Evolutionary conservation across 2,329 filamentous ascomycete genomes (phyloP), one percentile per base, ranked within the genome.

Genomic region (Pyrenophora teres): DNA sequence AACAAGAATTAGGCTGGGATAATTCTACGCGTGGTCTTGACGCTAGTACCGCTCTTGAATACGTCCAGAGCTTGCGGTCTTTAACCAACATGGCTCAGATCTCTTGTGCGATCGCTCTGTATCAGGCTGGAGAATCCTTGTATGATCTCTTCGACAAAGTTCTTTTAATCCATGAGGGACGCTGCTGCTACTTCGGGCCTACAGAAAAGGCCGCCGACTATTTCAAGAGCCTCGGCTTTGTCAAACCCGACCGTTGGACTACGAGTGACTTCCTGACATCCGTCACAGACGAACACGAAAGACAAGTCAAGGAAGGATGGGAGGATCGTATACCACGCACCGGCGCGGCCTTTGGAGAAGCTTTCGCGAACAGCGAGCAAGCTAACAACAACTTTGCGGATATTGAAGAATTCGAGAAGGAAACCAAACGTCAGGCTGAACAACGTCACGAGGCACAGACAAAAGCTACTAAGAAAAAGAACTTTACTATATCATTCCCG

Each of bases 61-160:
- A 90, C 62, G 87, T 86, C 8, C 87, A 86, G 67, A 89, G 87
- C 1, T 79, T 95, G 1, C 86, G 90, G 2, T 86, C 92, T 52
- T 89, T 92, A 84, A 92, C 90, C 3, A 87, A 92, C 55, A 83
- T 92, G 54, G 86, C 82, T 65, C 84, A 89, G 59, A 82, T 86
- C 6, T 89, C 87, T 0, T 88, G 85, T 0, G 78, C 88, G 13
- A 87, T 88, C 1, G 89, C 87, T 0, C 77, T 90, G 0, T 90
- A 90, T 69, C 87, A 89, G 69, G 86, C 86, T 1, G 84, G 85
- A 46, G 85, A 89, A 67, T 83, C 82, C 18, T 87, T 89, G 54
- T 89, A 88, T 64, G 80, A 86, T 56, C 77, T 88, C 27, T 89
- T 92, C 82, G 89, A 94, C 69, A 92, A 92, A 72, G 89, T 92